phyloP scores from a whole-genome alignment of 768 basidiomycete species.

The Psilocybe azurescens region DNA sequence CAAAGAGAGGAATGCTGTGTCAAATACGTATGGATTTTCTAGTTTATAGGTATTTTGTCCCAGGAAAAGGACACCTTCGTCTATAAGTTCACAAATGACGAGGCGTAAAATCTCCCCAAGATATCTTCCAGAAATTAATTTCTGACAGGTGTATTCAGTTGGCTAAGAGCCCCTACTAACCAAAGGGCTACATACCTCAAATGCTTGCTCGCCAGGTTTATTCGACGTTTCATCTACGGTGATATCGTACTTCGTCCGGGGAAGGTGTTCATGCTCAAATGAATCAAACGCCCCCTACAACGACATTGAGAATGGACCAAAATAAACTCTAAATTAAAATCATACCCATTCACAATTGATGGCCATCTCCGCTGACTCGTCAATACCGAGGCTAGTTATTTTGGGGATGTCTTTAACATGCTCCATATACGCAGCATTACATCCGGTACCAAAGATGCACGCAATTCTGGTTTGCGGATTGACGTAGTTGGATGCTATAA shows the following conservation, averaged over 20 bases:
- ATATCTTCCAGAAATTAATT: conserved; percentile 95
- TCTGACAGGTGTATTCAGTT: conserved; percentile 46
- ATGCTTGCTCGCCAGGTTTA: conserved; percentile 95
- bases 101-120: conserved; percentile 97
- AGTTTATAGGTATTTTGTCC: conserved; percentile 99
- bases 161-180: neutral
- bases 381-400: conserved; percentile 75
- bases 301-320: neutral
- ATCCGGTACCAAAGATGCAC: conserved; percentile 97
- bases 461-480: conserved; percentile 91
- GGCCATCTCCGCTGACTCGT: conserved; percentile 74
- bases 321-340: neutral
- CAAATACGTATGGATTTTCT: conserved; percentile 89
- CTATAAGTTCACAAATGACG: conserved; percentile 93
- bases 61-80: conserved; percentile 95
- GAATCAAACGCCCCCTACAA: conserved; percentile 95
- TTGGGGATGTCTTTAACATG: conserved; percentile 85
- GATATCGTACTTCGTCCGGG: conserved; percentile 92
- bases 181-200: conserved; percentile 60
- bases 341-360: conserved; percentile 98
- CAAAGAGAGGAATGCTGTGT: conserved; percentile 95
- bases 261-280: conserved; percentile 92
- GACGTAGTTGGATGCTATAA: conserved; percentile 97
- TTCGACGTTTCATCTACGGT: conserved; percentile 94
- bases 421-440: conserved; percentile 99